These are phyloP conservation scores for Carex pumila DNA, from an alignment of 176 grass and related monocot species.

Conservation along the genomic window DNA sequence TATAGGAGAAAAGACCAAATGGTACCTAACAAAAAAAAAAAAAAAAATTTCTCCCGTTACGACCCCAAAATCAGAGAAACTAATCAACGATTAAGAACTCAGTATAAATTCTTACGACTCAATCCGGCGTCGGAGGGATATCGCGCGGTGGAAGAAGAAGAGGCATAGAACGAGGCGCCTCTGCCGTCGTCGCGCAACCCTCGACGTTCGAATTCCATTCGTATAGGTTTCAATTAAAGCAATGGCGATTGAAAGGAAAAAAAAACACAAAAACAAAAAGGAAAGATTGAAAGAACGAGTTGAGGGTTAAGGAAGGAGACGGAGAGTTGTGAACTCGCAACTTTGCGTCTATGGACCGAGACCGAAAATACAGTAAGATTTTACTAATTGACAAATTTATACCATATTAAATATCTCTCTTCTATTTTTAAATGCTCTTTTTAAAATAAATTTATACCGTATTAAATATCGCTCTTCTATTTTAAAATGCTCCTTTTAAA, in stretches of 20 bases:
- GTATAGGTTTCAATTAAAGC: not conserved
- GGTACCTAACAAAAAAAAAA: not conserved
- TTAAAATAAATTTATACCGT: no score
- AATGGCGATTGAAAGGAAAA: not conserved
- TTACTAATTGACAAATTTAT: no score
- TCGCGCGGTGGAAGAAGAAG: not conserved
- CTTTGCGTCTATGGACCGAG: not conserved
- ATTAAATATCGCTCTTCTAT: no score
- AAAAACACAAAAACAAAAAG: not conserved
- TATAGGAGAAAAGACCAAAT: not conserved
- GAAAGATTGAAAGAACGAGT: not conserved
- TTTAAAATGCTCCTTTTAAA: no score
- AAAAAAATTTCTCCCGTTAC: not conserved
- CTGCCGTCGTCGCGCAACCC: not conserved
- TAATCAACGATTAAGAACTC: not conserved
- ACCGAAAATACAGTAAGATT: no score
- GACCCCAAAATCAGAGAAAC: not conserved
- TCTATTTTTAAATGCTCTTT: no score
- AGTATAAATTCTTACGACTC: not conserved
- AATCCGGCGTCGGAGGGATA: not conserved
- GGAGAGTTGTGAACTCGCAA: not conserved
- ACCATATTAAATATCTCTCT: no score
- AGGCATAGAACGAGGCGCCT: not conserved
- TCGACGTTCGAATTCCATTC: not conserved
- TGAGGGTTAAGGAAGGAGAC: not conserved